These are phyloP conservation scores for Pouteria campechiana DNA, from an alignment of 179 eudicot genomes.

Conservation along the genomic window DNA sequence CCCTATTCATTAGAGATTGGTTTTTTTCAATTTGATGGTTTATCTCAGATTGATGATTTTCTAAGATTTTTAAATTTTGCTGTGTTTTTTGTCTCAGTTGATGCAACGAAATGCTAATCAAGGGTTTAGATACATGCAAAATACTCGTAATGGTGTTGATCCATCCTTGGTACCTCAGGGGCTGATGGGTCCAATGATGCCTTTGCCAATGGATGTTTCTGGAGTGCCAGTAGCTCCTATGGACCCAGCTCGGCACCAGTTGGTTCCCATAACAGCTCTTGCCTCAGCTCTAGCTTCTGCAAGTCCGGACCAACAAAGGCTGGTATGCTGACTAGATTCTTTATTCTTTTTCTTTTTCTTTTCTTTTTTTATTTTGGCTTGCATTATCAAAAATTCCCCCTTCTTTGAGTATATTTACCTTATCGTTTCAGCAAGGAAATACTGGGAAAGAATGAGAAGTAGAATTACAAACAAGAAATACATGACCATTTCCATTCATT, in stretches of 20 bases:
- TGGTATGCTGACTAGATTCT: slow-evolving; percentile 34
- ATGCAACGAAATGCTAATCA: slow-evolving; percentile 28
- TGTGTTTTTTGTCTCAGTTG: slow-evolving; percentile 4
- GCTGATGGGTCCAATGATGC: slow-evolving; percentile 15
- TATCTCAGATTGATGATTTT: too few species aligned
- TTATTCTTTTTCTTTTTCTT: neutral
- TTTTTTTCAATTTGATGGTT: too few species aligned
- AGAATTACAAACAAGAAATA: too few species aligned
- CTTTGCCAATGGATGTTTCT: slow-evolving; percentile 25
- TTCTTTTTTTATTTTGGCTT: neutral
- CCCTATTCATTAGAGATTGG: too few species aligned
- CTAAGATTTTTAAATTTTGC: neutral
- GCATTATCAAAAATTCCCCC: neutral
- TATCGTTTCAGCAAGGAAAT: too few species aligned
- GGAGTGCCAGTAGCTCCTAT: slow-evolving; percentile 8
- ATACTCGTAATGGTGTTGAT: slow-evolving; percentile 19
- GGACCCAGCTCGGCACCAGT: slow-evolving; percentile 6
- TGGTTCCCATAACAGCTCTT: slow-evolving; percentile 24
- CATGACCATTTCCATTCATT: too few species aligned
- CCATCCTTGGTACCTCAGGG: slow-evolving; percentile 21
- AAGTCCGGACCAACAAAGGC: slow-evolving; percentile 35
- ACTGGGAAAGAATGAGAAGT: too few species aligned
- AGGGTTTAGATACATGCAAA: slow-evolving; percentile 23
- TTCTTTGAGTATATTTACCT: too few species aligned
- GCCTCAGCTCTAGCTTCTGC: slow-evolving; percentile 42